These are phyloP conservation scores for Trematosphaeria pertusa DNA, from an alignment of 2,329 filamentous ascomycete species.

Conservation along the genomic window DNA sequence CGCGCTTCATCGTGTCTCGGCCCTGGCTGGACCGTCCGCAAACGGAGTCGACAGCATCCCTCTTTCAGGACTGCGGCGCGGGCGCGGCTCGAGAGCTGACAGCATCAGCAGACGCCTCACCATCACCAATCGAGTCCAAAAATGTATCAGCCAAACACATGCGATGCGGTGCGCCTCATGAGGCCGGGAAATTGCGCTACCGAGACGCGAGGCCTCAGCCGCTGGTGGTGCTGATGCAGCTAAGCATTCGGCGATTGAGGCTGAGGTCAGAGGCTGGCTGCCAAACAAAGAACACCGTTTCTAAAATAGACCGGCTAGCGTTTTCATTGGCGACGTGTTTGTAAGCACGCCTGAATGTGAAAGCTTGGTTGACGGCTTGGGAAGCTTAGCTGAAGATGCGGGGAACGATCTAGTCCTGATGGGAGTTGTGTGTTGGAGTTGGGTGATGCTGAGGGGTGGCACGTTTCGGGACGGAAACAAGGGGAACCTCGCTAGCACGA, in stretches of 20 bases:
- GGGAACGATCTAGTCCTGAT: background rate
- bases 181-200: constrained; percentile 19
- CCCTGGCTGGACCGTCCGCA: constrained; percentile 3
- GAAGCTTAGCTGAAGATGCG: constrained; percentile 2
- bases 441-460: background rate
- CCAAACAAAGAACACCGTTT: background rate
- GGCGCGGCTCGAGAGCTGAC: constrained; percentile 9
- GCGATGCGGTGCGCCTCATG: constrained; percentile 22
- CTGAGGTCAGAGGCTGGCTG: background rate
- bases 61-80: too few species aligned
- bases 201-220: constrained; percentile 18
- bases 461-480: background rate
- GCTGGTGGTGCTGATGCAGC: constrained; percentile 7
- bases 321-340: constrained; percentile 6
- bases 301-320: background rate
- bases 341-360: constrained; percentile 2
- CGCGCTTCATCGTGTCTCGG: background rate
- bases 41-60: too few species aligned
- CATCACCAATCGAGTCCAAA: constrained; percentile 22
- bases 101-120: constrained; percentile 10
- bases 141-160: constrained; percentile 13
- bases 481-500: background rate
- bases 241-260: background rate
- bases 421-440: background rate
- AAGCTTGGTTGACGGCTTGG: background rate